These are phyloP conservation scores for Tilletia caries DNA, from an alignment of 1,284 basidiomycete species.

Conservation along the genomic window DNA sequence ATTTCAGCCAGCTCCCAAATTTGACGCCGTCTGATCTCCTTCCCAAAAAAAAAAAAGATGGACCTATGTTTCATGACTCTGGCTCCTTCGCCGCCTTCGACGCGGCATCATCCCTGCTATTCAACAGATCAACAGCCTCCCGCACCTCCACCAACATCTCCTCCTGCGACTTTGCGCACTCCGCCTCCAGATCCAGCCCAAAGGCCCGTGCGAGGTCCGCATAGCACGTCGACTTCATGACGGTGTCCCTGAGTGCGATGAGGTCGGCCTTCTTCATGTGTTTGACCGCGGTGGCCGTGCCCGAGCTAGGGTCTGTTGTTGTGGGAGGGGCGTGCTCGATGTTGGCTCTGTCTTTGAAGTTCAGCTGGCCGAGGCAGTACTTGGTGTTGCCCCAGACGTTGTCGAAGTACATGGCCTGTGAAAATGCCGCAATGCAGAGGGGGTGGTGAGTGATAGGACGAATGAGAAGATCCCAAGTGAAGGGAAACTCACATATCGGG, in stretches of 20 bases:
- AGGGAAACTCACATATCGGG: neutral
- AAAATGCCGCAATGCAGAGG: constrained; percentile 44
- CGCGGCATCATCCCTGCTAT: neutral
- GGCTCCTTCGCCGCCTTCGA: neutral
- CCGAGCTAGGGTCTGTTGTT: neutral
- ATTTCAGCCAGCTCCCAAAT: no score
- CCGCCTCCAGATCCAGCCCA: neutral
- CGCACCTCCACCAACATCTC: constrained; percentile 4
- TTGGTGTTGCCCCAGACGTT: constrained; percentile 86
- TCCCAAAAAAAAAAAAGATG: neutral
- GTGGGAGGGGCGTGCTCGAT: neutral
- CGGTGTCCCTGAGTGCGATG: neutral
- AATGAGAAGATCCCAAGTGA: constrained; percentile 32
- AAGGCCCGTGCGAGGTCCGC: neutral
- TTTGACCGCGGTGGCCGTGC: neutral
- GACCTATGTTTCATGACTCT: no score
- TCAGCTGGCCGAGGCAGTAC: constrained; percentile 67
- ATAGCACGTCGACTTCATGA: neutral
- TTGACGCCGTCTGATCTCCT: no score
- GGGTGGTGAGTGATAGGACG: constrained; percentile 25
- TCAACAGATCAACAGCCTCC: neutral
- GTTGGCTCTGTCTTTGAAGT: constrained; percentile 1
- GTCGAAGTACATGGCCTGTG: constrained; percentile 50
- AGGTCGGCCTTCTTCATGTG: neutral
- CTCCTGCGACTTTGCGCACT: neutral